Conservation (phyloP, 495 filamentous ascomycete genomes). For the Darksidea phi region DNA sequence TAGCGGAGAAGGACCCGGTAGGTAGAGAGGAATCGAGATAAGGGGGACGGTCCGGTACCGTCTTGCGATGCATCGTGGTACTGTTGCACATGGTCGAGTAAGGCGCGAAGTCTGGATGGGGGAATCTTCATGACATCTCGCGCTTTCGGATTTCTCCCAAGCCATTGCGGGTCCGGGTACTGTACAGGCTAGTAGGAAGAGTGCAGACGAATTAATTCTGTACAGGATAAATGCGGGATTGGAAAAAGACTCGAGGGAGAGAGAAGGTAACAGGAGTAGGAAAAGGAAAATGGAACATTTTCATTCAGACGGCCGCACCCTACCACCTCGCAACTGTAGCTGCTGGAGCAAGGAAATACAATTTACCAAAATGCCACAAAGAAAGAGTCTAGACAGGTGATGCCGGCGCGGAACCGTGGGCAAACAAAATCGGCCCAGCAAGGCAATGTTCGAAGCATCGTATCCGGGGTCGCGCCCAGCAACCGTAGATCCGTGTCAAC, state of each 20-base stretch:
- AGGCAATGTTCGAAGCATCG: constrained; percentile 10
- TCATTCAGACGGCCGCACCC: constrained; percentile 5
- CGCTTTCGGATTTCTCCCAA: not conserved
- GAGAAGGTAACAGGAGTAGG: not conserved
- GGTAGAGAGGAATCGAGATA: no score
- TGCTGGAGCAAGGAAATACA: constrained; percentile 16
- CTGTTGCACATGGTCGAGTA: no score
- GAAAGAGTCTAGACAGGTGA: constrained; percentile 24
- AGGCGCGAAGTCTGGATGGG: no score
- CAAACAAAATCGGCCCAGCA: constrained; percentile 18
- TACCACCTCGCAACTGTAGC: constrained; percentile 2
- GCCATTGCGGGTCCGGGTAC: not conserved
- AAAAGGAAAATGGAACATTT: constrained; percentile 16
- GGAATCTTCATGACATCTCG: no score
- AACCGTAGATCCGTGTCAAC: constrained; percentile 30
- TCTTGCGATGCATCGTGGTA: no score
- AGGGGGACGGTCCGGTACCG: no score
- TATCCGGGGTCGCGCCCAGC: constrained; percentile 15
- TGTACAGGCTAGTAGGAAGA: not conserved
- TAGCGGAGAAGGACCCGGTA: no score
- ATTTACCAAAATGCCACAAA: constrained; percentile 27
- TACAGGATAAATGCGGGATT: constrained; percentile 4
- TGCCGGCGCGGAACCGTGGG: not conserved
- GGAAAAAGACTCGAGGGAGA: not conserved
- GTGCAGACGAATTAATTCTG: constrained; percentile 19